These are phyloP conservation scores for Xerocomus nothofagi DNA, from an alignment of 1,284 basidiomycete genomes.

Conservation along the genomic window DNA sequence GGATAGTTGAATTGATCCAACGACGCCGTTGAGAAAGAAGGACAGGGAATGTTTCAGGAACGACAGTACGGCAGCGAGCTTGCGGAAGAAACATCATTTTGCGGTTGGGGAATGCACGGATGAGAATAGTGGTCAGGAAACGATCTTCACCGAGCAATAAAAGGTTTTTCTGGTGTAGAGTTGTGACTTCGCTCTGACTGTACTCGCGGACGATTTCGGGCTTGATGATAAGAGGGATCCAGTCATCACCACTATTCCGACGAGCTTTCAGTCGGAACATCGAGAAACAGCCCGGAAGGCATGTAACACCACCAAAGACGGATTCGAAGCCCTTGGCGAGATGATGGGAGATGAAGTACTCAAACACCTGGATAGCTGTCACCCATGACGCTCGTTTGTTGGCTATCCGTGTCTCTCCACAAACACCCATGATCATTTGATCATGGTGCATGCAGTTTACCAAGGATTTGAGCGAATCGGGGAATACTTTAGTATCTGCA, in stretches of 20 bases:
- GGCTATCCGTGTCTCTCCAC: slow-evolving; percentile 97
- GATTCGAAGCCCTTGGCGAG: slow-evolving; percentile 98
- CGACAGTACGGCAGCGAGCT: slow-evolving; percentile 92
- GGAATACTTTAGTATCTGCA: slow-evolving; percentile 94
- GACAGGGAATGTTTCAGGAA: slow-evolving; percentile 92
- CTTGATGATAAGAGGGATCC: slow-evolving; percentile 97
- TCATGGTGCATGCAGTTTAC: slow-evolving; percentile 99
- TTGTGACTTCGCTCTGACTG: slow-evolving; percentile 90
- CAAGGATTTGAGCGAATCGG: slow-evolving; percentile 81
- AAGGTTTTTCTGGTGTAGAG: slow-evolving; percentile 97
- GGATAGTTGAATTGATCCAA: slow-evolving; percentile 99
- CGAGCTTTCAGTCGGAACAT: slow-evolving; percentile 99
- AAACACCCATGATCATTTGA: slow-evolving; percentile 98
- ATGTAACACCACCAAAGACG: slow-evolving; percentile 99
- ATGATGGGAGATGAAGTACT: slow-evolving; percentile 99
- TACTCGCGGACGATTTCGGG: slow-evolving; percentile 98
- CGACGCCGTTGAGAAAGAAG: slow-evolving; percentile 95
- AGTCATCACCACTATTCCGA: slow-evolving; percentile 85
- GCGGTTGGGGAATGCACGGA: slow-evolving; percentile 95
- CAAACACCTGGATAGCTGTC: slow-evolving; percentile 96
- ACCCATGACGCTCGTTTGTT: slow-evolving; percentile 99
- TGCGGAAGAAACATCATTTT: slow-evolving; percentile 99
- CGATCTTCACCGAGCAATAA: slow-evolving; percentile 97
- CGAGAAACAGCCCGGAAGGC: slow-evolving; percentile 98
- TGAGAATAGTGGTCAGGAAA: slow-evolving; percentile 92